phyloP scores from a whole-genome alignment of 345 rosid genomes.

The Corchorus olitorius region DNA sequence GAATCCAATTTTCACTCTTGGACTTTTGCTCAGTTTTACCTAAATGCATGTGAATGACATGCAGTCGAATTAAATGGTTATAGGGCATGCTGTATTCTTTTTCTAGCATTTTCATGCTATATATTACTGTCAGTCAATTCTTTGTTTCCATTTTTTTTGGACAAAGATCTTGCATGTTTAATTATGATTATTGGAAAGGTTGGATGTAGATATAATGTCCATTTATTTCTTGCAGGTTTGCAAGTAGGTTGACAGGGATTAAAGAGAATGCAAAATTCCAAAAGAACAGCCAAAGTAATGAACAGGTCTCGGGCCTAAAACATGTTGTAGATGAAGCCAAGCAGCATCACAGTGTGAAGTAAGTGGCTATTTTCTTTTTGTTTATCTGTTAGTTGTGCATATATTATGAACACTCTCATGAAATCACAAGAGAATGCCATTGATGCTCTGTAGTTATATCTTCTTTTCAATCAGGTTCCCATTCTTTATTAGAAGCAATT shows the following conservation, averaged over 20 bases:
- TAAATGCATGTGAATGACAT: conserved; percentile 8
- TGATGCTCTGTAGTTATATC: not conserved
- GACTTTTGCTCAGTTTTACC: not conserved
- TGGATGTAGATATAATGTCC: conserved; percentile 3
- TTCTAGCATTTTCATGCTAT: not conserved
- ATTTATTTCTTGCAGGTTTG: conserved; percentile 59
- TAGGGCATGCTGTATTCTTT: not conserved
- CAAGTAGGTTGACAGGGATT: conserved; percentile 87
- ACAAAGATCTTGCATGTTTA: not conserved
- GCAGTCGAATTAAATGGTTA: not conserved
- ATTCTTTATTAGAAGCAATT: not conserved
- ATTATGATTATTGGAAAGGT: not conserved
- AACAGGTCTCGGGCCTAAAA: conserved; percentile 62
- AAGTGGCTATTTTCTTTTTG: conserved; percentile 32
- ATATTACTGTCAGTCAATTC: not conserved
- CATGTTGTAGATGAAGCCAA: conserved; percentile 80
- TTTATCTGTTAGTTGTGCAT: conserved; percentile 1
- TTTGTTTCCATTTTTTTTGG: not conserved
- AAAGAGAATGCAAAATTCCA: conserved; percentile 86
- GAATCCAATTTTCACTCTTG: not conserved
- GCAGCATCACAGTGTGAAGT: conserved; percentile 81
- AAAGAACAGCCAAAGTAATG: conserved; percentile 50
- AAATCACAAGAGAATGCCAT: not conserved
- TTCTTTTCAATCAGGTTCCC: not conserved
- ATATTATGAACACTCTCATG: not conserved